These are phyloP conservation scores for Zygosaccharomyces rouxii DNA, from an alignment of 805 yeast genomes.

Conservation along the genomic window DNA sequence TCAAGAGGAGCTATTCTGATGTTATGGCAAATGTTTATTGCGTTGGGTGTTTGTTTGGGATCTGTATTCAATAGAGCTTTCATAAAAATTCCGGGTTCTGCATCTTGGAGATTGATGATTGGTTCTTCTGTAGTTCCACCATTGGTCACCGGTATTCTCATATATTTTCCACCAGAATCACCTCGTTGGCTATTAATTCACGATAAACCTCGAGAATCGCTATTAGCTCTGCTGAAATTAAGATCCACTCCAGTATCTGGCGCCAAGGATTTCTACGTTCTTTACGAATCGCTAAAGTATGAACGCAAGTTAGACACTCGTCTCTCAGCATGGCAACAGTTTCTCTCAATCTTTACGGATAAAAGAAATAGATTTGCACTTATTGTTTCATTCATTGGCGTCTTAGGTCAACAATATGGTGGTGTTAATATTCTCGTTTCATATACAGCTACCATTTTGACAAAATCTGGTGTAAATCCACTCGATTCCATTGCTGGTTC, in stretches of 20 bases:
- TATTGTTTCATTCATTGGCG: slow-evolving; percentile 60
- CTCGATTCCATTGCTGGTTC: slow-evolving; percentile 51
- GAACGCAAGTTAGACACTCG: slow-evolving; percentile 43
- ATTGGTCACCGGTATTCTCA: slow-evolving; percentile 36
- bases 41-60: slow-evolving; percentile 69
- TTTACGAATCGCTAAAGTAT: slow-evolving; percentile 31
- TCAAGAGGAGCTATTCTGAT: slow-evolving; percentile 64
- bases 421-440: slow-evolving; percentile 67
- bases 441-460: slow-evolving; percentile 56
- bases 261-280: slow-evolving; percentile 40
- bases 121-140: slow-evolving; percentile 65
- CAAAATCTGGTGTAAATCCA: slow-evolving; percentile 47
- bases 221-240: slow-evolving; percentile 41
- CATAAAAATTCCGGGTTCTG: slow-evolving; percentile 46
- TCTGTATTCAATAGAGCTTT: slow-evolving; percentile 72
- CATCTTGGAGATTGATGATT: slow-evolving; percentile 75
- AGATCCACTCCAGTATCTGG: slow-evolving; percentile 49
- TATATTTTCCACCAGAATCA: slow-evolving; percentile 54
- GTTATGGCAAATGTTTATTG: slow-evolving; percentile 66
- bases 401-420: slow-evolving; percentile 63
- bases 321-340: slow-evolving; percentile 50
- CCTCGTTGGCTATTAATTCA: slow-evolving; percentile 65
- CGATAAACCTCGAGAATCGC: slow-evolving; percentile 49
- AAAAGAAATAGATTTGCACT: slow-evolving; percentile 52
- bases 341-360: slow-evolving; percentile 42